phyloP scores from a whole-genome alignment of 176 grass and related monocot species.

The Microstegium vimineum region DNA sequence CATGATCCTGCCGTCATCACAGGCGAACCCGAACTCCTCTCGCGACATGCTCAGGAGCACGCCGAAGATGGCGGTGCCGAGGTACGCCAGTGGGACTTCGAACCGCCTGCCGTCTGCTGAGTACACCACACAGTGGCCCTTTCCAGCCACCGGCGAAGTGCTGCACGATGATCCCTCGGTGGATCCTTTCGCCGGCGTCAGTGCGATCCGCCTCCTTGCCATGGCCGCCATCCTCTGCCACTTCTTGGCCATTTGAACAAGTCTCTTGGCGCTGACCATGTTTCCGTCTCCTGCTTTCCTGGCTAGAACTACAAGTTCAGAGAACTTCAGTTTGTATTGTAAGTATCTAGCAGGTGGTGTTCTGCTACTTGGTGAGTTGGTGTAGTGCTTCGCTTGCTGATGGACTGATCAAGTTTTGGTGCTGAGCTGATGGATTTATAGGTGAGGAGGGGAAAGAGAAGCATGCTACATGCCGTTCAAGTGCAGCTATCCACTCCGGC shows the following conservation, averaged over 20 bases:
- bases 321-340: too few relatives aligned
- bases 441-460: background rate
- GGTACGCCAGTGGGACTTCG: constrained; percentile 42
- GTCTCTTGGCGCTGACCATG: constrained; percentile 31
- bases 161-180: background rate
- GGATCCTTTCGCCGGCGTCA: background rate
- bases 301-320: background rate
- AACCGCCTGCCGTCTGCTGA: constrained; percentile 24
- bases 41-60: constrained; percentile 48
- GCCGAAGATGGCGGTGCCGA: constrained; percentile 18
- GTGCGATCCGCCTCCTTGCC: constrained; percentile 30
- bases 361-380: background rate
- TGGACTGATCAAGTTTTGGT: background rate
- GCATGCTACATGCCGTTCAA: background rate
- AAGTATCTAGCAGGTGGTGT: background rate
- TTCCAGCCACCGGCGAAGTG: background rate
- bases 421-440: background rate
- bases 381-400: constrained; percentile 12
- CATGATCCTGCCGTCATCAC: constrained; percentile 20
- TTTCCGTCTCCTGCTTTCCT: background rate
- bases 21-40: constrained; percentile 40
- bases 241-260: constrained; percentile 38
- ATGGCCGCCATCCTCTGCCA: constrained; percentile 44
- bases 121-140: constrained; percentile 52
- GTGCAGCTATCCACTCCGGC: background rate